Conservation (phyloP, 345 rosid genomes). For the Brassica napus region Da-Ae NC_063434.1:30600501-30601000, state of each 20-base stretch:
- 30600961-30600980: constrained; percentile 46
- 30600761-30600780: constrained; percentile 34
- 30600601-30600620: not conserved
- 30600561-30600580: constrained; percentile 56
- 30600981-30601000: constrained; percentile 85
- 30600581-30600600: constrained; percentile 35
- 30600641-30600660: constrained; percentile 6
- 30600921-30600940: no score
- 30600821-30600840: not conserved
- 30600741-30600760: constrained; percentile 86
- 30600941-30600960: not conserved
- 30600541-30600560: constrained; percentile 56
- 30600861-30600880: no score
- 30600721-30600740: constrained; percentile 98
- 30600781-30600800: not conserved
- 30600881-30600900: no score
- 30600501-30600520: no score
- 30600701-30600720: constrained; percentile 99
- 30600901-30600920: no score
- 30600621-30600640: no score
- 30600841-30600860: no score
- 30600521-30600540: no score
- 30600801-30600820: no score
- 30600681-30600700: constrained; percentile 97
- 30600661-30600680: constrained; percentile 10